Evolutionary conservation across 192 early-diverging fungal genomes (phyloP), one percentile per base, ranked within the genome.

Genomic region (Umbelopsis vinacea): DNA sequence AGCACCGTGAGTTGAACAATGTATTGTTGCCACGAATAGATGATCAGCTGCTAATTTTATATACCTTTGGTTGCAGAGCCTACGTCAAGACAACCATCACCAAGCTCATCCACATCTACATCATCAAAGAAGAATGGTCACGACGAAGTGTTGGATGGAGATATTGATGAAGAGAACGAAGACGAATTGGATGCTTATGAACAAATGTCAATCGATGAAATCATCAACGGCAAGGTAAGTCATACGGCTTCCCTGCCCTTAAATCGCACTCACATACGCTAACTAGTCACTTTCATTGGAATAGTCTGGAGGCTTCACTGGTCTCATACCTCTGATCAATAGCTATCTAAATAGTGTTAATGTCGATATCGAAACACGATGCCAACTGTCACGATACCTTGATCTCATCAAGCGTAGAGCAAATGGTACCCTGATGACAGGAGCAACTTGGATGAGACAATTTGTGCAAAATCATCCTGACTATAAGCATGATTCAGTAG

Each of bases 401-500:
- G 85, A 85, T 55, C 85, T 98, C 63, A 87, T 99, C 52, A 86
- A 88, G 22, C 87, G 87, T 29, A 90, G 91, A 38, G 96, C 96
- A 1, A 87, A 90, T 71, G 96, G 97, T 3, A 79, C 86, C 23
- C 75, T 96, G 29, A 85, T 93, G 84, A 99, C 97, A 0, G 88
- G 84, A 8, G 97, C 97, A 21, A 83, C 88, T 9, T 99, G 94
- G 92, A 92, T 97, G 45, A 90, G 97, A 66, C 82, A 91, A 29
- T 96, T 97, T 85, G 94, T 97, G 24, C 85, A 81, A 47, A 82
- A 76, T 53, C 97, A 99, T 71, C 92, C 94, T 4, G 90, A 85
- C 6, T 99, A 99, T 84, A 89, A 91, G 68, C 83, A 89, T 24
- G 97, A 99, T 82, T 95, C 92, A 38, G 92, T 96, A 0, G 93